phyloP scores from a whole-genome alignment of 1,284 basidiomycete genomes.

The Sporisorium reilianum region DNA sequence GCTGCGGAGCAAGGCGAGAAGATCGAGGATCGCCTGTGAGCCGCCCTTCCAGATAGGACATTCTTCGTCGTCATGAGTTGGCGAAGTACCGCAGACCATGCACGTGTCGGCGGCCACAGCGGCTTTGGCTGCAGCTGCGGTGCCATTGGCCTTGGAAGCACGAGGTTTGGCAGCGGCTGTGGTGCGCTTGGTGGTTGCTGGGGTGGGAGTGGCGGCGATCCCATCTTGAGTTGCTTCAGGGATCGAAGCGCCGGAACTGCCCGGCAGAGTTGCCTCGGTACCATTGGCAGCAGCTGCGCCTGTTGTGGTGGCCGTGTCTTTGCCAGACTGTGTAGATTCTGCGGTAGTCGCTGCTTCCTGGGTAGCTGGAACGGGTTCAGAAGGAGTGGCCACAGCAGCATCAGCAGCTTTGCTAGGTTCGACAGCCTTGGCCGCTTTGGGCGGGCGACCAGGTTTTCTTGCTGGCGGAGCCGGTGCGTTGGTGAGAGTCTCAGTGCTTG shows the following conservation, averaged over 20 bases:
- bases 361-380: not conserved
- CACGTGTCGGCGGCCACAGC: slow-evolving; percentile 8
- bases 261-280: not conserved
- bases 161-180: slow-evolving; percentile 11
- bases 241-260: slow-evolving; percentile 5
- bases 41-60: slow-evolving; percentile 31
- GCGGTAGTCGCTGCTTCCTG: not conserved
- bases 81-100: slow-evolving; percentile 22
- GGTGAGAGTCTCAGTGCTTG: not conserved
- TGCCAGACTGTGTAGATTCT: not conserved
- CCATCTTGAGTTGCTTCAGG: not conserved
- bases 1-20: slow-evolving; percentile 24
- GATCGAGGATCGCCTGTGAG: slow-evolving; percentile 28
- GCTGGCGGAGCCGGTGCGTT: not conserved
- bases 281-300: slow-evolving; percentile 2
- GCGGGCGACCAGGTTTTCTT: slow-evolving; percentile 13
- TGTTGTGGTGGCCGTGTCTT: not conserved
- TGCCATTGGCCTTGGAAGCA: slow-evolving; percentile 9
- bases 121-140: not conserved
- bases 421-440: slow-evolving; percentile 8
- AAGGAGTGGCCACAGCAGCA: slow-evolving; percentile 1
- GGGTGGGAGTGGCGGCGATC: not conserved
- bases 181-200: slow-evolving; percentile 3
- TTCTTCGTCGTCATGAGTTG: slow-evolving; percentile 19
- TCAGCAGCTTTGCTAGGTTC: slow-evolving; percentile 3